Conservation (phyloP, 345 rosid species). For the Citrus australasica region DNA sequence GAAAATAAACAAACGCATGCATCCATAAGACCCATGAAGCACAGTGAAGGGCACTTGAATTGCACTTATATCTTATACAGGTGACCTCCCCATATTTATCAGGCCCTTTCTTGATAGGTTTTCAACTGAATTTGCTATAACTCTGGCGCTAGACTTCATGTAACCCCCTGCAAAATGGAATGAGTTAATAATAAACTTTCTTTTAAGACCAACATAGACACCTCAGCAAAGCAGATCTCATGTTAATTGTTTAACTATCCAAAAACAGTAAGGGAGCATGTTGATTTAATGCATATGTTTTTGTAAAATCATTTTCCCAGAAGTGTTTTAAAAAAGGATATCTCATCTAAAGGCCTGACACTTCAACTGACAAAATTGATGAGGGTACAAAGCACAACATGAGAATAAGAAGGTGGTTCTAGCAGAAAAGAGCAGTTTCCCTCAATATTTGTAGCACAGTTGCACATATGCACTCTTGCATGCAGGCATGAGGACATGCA, state of each 20-base stretch:
- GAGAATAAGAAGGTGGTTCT: not conserved
- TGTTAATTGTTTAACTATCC: too few species aligned
- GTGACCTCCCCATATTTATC: slow-evolving; percentile 30
- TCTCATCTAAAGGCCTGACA: not conserved
- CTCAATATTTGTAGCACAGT: not conserved
- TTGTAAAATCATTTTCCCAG: too few species aligned
- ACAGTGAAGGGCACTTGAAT: not conserved
- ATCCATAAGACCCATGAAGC: not conserved
- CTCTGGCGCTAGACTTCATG: slow-evolving; percentile 91
- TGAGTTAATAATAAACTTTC: not conserved
- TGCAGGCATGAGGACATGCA: not conserved
- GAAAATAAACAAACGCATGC: not conserved
- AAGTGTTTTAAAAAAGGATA: too few species aligned
- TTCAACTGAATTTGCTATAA: slow-evolving; percentile 70
- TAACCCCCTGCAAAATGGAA: slow-evolving; percentile 75
- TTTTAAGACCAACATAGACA: too few species aligned
- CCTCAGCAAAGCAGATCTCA: too few species aligned
- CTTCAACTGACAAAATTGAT: not conserved
- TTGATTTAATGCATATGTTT: too few species aligned
- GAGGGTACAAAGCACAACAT: not conserved
- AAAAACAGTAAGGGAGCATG: too few species aligned
- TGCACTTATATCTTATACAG: not conserved
- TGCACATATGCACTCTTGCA: not conserved
- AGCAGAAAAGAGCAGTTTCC: not conserved
- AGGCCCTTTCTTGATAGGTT: slow-evolving; percentile 65